A percentile compares a stretch with the other conserved stretches of the same genome.
phyloP scores from a whole-genome alignment of 2,329 filamentous ascomycete genomes.

The Stagonosporopsis rhizophila region DNA sequence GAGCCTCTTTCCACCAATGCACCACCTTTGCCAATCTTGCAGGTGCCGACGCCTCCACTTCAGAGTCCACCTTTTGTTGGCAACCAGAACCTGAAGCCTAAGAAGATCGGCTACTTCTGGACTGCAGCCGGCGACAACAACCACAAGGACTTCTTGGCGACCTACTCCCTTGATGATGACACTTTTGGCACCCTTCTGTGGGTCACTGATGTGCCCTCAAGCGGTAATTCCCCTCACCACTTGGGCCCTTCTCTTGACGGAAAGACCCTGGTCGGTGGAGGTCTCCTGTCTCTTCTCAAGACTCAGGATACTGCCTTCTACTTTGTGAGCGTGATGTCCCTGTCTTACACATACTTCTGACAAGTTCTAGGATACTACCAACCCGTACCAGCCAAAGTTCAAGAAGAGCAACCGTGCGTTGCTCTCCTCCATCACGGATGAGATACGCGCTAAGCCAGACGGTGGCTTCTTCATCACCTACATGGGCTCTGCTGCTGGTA shows the following conservation, averaged over 20 bases:
- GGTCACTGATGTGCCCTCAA: conserved; percentile 65
- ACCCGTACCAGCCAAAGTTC: conserved; percentile 67
- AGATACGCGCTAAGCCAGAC: conserved; percentile 69
- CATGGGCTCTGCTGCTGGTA: conserved; percentile 67
- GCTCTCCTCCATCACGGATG: conserved; percentile 66
- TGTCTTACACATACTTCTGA: neutral
- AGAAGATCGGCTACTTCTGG: conserved; percentile 73
- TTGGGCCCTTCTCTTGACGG: conserved; percentile 62
- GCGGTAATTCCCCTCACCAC: conserved; percentile 68
- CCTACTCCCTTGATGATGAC: conserved; percentile 66
- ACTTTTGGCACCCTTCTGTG: conserved; percentile 67
- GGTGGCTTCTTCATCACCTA: conserved; percentile 69
- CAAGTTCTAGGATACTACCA: conserved; percentile 53
- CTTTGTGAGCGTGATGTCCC: conserved; percentile 47
- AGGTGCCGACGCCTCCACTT: conserved; percentile 66
- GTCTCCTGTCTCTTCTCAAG: conserved; percentile 65
- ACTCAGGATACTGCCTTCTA: conserved; percentile 68
- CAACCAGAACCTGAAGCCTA: conserved; percentile 63
- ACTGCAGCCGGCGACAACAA: conserved; percentile 66
- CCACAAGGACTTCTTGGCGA: conserved; percentile 66
- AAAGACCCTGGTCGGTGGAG: conserved; percentile 65
- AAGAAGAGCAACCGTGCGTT: conserved; percentile 66
- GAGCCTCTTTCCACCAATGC: conserved; percentile 60
- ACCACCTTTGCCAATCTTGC: conserved; percentile 65
- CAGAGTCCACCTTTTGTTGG: conserved; percentile 60